Evolutionary conservation across 2,329 filamentous ascomycete species (phyloP).

Genomic region (Pseudopyricularia javanii): DNA sequence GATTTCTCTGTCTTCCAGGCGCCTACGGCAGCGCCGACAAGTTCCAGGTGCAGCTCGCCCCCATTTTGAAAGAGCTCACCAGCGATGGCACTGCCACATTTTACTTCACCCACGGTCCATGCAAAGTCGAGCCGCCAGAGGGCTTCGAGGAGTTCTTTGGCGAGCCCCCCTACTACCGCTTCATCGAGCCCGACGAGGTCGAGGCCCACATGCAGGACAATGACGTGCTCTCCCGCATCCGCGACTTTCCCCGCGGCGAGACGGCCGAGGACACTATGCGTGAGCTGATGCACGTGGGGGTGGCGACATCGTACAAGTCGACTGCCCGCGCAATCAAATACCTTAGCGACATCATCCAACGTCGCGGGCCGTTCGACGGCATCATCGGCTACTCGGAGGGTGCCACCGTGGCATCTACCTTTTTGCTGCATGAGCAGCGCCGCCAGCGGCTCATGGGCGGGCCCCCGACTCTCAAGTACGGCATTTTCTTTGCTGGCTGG

Average conservation of each 20-base stretch:
- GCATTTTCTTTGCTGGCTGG: constrained; percentile 41
- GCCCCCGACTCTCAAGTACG: constrained; percentile 29
- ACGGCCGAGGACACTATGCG: constrained; percentile 44
- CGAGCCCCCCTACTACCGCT: constrained; percentile 39
- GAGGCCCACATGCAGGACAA: constrained; percentile 28
- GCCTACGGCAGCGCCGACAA: constrained; percentile 46
- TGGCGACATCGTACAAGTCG: constrained; percentile 18
- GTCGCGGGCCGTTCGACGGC: constrained; percentile 33
- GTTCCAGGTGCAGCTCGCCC: constrained; percentile 41
- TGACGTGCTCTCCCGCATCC: constrained; percentile 36
- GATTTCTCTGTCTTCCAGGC: constrained; percentile 43
- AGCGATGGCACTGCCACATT: constrained; percentile 33
- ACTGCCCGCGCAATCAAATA: constrained; percentile 27
- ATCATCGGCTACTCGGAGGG: constrained; percentile 51
- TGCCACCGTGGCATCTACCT: constrained; percentile 39
- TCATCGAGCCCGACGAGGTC: constrained; percentile 36
- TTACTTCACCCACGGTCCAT: constrained; percentile 38
- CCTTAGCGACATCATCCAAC: constrained; percentile 30
- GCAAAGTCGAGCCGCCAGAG: constrained; percentile 33
- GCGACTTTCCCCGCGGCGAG: constrained; percentile 38
- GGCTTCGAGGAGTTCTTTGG: constrained; percentile 48
- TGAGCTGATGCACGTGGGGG: constrained; percentile 24
- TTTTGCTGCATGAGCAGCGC: constrained; percentile 36
- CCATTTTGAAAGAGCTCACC: constrained; percentile 33
- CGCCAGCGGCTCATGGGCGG: constrained; percentile 20